These are phyloP conservation scores for Limnomonas spitsbergensis DNA, from an alignment of 139 green algal genomes.

Conservation along the genomic window DNA sequence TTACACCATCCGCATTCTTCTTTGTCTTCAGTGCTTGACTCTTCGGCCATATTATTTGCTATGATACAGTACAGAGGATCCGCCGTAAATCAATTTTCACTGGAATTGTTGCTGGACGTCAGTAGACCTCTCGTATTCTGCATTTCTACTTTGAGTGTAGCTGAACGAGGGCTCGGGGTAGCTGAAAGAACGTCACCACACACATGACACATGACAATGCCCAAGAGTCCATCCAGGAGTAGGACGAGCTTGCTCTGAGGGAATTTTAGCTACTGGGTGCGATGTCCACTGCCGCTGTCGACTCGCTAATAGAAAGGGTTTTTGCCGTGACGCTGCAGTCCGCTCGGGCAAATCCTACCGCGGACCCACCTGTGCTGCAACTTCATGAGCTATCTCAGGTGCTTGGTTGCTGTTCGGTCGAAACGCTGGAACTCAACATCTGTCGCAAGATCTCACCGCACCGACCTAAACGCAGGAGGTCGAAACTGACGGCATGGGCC, in stretches of 20 bases:
- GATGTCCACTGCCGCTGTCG: slow-evolving; percentile 5
- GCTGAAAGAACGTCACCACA: too few relatives aligned
- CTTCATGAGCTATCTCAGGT: slow-evolving; percentile 49
- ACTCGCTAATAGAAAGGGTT: slow-evolving; percentile 36
- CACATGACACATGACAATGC: too few relatives aligned
- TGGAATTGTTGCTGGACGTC: too few relatives aligned
- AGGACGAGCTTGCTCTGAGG: too few relatives aligned
- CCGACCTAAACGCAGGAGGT: neutral
- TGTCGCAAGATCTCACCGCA: neutral
- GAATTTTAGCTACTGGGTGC: neutral
- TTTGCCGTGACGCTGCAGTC: slow-evolving; percentile 47
- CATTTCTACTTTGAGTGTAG: too few relatives aligned
- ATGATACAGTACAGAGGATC: too few relatives aligned
- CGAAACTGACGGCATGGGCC: neutral
- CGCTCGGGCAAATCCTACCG: neutral
- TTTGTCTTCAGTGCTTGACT: slow-evolving; percentile 12
- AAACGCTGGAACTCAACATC: neutral
- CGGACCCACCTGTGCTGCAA: slow-evolving; percentile 39
- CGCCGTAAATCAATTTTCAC: too few relatives aligned
- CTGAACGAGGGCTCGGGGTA: too few relatives aligned
- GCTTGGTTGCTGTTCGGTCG: slow-evolving; percentile 9
- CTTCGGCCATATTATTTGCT: slow-evolving; percentile 4
- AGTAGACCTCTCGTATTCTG: too few relatives aligned
- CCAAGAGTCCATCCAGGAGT: too few relatives aligned
- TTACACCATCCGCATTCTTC: slow-evolving; percentile 34